Evolutionary conservation across 352 stramenopile genomes (phyloP), one percentile per base, ranked within the genome.

Genomic region (Pythium periplocum): DNA sequence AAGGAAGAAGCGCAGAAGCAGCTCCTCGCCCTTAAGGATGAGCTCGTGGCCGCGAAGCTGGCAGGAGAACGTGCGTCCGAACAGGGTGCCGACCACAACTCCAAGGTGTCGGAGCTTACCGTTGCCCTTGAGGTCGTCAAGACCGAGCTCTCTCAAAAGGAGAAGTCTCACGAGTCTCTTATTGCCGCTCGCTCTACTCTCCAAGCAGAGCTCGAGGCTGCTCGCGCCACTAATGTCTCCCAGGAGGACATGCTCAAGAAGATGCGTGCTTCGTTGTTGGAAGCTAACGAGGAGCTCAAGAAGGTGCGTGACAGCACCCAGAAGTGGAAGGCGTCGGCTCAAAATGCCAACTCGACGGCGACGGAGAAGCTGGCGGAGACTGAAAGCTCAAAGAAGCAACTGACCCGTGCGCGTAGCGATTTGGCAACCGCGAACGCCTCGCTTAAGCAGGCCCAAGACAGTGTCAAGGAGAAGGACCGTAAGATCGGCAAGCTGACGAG

Each of bases 281-380:
- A 83, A 46, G 70, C 72, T 7, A 91, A 88, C 54, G 76, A 87
- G 44, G 81, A 91, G 64, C 73, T 91, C 4, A 89, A 91, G 64
- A 70, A 83, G n/a, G 66, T 76, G 9, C 78, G 69, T n/a, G 71
- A 71, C 4, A 74, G 80, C 56, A 63, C 69, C 6, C 52, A 80
- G 34, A 91, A 91, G 62, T 89, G 78, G 78, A 91, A 91, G 57
- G 73, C 69, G 57, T 84, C 77, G 26, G 67, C 77, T 1, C 73
- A 88, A 55, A 65, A 61, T 7, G 78, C 81, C 9, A 89, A 85
- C 53, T 69, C 60, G 6, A 53, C 82, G 32, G 66, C 86, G 55
- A 79, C 71, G 11, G 81, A 86, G 52, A 91, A 89, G 68, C 71
- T 70, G 26, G 62, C 72, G 1, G 81, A 91, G 38, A 73, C 74